Evolutionary conservation across 495 filamentous ascomycete genomes (phyloP).

Genomic region (Penicillium pulvis): DNA sequence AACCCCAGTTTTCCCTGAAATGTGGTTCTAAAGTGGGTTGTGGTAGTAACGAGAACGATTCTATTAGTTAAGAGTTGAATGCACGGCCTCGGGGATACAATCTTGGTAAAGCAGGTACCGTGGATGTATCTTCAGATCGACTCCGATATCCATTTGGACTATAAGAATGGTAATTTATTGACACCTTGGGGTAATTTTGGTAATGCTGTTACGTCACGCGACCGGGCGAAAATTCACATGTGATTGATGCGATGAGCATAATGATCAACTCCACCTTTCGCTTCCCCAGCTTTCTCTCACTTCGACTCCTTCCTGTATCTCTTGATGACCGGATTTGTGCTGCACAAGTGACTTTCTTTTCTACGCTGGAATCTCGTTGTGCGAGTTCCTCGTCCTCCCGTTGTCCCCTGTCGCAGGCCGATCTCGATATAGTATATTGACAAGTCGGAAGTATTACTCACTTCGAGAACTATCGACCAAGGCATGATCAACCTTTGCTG

Average conservation of each 20-base stretch:
- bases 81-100: conserved; percentile 1
- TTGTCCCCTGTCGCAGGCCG: not conserved
- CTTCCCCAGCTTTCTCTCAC: conserved; percentile 28
- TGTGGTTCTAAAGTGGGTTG: not conserved
- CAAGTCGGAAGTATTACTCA: not conserved
- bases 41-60: not conserved
- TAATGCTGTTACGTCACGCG: conserved; percentile 44
- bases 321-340: not conserved
- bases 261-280: conserved; percentile 17
- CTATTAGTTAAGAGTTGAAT: not conserved
- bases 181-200: conserved; percentile 28
- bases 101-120: not conserved
- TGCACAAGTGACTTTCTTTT: not conserved
- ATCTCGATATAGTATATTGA: not conserved
- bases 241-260: conserved; percentile 28
- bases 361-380: not conserved
- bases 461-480: conserved; percentile 15
- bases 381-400: not conserved
- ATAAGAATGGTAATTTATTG: not conserved
- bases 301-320: not conserved
- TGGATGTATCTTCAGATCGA: not conserved
- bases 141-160: not conserved
- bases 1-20: not conserved
- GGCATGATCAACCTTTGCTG: conserved; percentile 37
- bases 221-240: conserved; percentile 43